Evolutionary conservation across 805 yeast species (phyloP).

Genomic region (Vanderwaltozyma yarrowii): DNA sequence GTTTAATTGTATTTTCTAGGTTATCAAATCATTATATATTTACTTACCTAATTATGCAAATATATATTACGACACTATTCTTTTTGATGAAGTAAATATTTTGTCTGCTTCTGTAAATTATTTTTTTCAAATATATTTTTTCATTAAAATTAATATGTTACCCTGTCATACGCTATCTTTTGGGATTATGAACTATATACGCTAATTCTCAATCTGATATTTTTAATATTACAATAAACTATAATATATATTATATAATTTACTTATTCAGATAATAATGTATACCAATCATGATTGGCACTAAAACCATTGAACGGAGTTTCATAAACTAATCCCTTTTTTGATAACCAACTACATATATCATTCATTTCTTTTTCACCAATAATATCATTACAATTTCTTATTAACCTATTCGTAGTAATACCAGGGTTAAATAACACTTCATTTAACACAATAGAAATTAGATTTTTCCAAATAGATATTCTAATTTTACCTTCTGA

Average conservation of each 20-base stretch:
- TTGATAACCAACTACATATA: slow-evolving; percentile 37
- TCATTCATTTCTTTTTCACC: slow-evolving; percentile 31
- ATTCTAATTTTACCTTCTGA: slow-evolving; percentile 49
- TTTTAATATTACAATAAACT: no score
- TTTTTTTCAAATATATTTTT: no score
- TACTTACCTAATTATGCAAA: background rate
- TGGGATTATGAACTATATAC: no score
- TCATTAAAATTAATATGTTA: no score
- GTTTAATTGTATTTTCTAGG: background rate
- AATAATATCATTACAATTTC: slow-evolving; percentile 21
- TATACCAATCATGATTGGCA: slow-evolving; percentile 20
- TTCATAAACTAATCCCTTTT: slow-evolving; percentile 18
- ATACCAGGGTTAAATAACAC: slow-evolving; percentile 51
- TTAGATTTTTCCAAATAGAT: slow-evolving; percentile 48
- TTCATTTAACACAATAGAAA: slow-evolving; percentile 37
- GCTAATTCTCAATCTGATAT: no score
- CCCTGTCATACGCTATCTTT: no score
- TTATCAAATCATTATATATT: no score
- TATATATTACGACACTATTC: background rate
- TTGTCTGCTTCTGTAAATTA: no score
- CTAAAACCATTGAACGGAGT: slow-evolving; percentile 15
- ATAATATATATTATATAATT: no score
- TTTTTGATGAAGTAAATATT: no score
- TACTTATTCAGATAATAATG: slow-evolving; percentile 5
- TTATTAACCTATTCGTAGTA: slow-evolving; percentile 15